Evolutionary conservation across 768 basidiomycete species (phyloP).

Genomic region (Scleroderma bovista): DNA sequence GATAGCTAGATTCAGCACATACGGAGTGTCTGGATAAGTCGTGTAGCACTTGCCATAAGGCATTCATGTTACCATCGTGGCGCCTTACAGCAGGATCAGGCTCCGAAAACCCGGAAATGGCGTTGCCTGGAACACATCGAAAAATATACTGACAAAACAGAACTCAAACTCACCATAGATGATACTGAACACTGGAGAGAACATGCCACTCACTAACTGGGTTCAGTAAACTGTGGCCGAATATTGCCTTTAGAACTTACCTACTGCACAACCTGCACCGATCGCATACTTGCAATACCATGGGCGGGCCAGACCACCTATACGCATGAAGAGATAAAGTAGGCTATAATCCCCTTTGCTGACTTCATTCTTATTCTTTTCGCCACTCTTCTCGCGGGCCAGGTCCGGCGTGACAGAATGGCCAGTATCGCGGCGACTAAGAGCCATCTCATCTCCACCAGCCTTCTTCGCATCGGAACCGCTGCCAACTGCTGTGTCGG

Average conservation of each 20-base stretch:
- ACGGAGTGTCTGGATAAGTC: neutral
- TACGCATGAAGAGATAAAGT: conserved; percentile 61
- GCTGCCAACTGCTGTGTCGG: too few relatives aligned
- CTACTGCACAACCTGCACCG: conserved; percentile 17
- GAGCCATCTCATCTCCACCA: conserved; percentile 54
- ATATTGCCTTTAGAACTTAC: too few relatives aligned
- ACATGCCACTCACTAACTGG: conserved; percentile 47
- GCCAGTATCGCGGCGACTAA: conserved; percentile 34
- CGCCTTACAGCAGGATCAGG: neutral
- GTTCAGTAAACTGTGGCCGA: neutral
- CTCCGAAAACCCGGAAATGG: neutral
- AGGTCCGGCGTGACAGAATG: conserved; percentile 69
- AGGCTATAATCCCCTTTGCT: conserved; percentile 40
- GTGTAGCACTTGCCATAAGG: conserved; percentile 47
- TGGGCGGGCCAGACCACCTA: conserved; percentile 58
- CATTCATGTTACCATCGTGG: conserved; percentile 45
- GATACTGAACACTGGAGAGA: conserved; percentile 70
- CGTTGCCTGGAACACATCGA: neutral
- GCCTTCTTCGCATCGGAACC: too few relatives aligned
- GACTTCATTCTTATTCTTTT: conserved; percentile 24
- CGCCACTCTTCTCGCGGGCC: conserved; percentile 43
- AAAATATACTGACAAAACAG: neutral
- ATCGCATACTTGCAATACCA: conserved; percentile 57
- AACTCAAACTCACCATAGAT: conserved; percentile 41
- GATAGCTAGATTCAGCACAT: neutral